phyloP scores from a whole-genome alignment of 78 protist species.

The Planoprotostelium fungivorum region DNA sequence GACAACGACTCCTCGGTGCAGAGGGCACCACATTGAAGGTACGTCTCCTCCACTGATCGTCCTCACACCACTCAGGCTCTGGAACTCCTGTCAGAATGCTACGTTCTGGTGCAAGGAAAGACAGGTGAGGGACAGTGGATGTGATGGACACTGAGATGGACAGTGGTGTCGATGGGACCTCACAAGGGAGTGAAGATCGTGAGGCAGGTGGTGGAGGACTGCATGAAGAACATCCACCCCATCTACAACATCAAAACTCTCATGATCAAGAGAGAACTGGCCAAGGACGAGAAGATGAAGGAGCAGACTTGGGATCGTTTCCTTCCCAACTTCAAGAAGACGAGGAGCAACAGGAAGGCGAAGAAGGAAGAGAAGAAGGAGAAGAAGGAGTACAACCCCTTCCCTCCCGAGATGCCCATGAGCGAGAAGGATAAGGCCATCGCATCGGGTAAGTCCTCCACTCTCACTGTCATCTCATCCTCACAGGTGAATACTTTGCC shows the following conservation, averaged over 20 bases:
- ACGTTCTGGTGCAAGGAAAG: slow-evolving; percentile 95
- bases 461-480: too few relatives aligned
- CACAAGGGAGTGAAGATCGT: slow-evolving; percentile 80
- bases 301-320: slow-evolving; percentile 94
- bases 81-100: slow-evolving; percentile 93
- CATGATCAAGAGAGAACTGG: slow-evolving; percentile 96
- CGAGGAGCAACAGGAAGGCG: slow-evolving; percentile 5
- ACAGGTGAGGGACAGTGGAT: slow-evolving; percentile 41
- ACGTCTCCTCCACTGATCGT: not conserved
- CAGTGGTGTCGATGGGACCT: slow-evolving; percentile 90
- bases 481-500: too few relatives aligned
- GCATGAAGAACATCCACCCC: slow-evolving; percentile 98
- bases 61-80: slow-evolving; percentile 63
- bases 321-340: slow-evolving; percentile 93
- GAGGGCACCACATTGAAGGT: slow-evolving; percentile 89
- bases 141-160: not conserved
- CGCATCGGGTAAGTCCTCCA: slow-evolving; percentile 90
- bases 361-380: slow-evolving; percentile 9
- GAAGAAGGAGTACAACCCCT: slow-evolving; percentile 43
- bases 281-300: slow-evolving; percentile 75
- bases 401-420: slow-evolving; percentile 30
- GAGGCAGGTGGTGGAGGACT: slow-evolving; percentile 88
- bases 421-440: slow-evolving; percentile 76
- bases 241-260: slow-evolving; percentile 94
- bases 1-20: slow-evolving; percentile 98